Evolutionary conservation across 2,329 filamentous ascomycete species (phyloP), one percentile per base, ranked within the genome.

Genomic region (Alternaria gansuensis): DNA sequence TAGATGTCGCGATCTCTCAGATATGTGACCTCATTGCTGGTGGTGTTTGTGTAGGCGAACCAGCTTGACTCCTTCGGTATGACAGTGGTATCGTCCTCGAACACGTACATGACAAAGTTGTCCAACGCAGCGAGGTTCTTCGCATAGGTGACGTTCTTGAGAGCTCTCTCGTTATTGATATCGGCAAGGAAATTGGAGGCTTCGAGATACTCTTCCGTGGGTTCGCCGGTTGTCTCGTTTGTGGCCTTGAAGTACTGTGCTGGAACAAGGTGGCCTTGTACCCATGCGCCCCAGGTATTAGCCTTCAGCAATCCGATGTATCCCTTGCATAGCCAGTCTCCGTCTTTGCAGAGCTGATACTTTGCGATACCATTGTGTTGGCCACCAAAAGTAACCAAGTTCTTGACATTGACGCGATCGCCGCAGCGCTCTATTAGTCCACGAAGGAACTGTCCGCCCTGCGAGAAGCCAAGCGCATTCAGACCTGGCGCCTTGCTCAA

Each of bases 391-490:
- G 93, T 97, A 63, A 97, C 85, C 36, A 97, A 85, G 74, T 87
- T 93, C 65, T 87, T 85, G 11, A 97, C 86, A 4, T 87, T 88
- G 11, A 69, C 49, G 0, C 92, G 89, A 33, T 70, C 72, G 76
- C 93, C 95, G 83, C 95, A 99, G 41, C 92, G 86, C 83, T 99
- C 88, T 64, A 97, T 83, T 76, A 96, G 93, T 24, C 85, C 95
- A 59, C 95, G 88, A n/a, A 99, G 85, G 81, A 99, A 97, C 77
- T 97, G 92, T 1, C 95, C 95, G 63, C 95, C 95, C 78, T 99
- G 95, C 13, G 91, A 95, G 82, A 99, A 97, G 28, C 95, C 95
- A 34, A 99, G 81, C 33, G 93, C 94, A 78, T 98, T 95, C 74
- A 97, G 84, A 63, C 90, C 92, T 0, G 91, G 90, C 0, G 91